Evolutionary conservation across 495 filamentous ascomycete species (phyloP), one percentile per base, ranked within the genome.

Genomic region (Neurospora intermedia): DNA sequence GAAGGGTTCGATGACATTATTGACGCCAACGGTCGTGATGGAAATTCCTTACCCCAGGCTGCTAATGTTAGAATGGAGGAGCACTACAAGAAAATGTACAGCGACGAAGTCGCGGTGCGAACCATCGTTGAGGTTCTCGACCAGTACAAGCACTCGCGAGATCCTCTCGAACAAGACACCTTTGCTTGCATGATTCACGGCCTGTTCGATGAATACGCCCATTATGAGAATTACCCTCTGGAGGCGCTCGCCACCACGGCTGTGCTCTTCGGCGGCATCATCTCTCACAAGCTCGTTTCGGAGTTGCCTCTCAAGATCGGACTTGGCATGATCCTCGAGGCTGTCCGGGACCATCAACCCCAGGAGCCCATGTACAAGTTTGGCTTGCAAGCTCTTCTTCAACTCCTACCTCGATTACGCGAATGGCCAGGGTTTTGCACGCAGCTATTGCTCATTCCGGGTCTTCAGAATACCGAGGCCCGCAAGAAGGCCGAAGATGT

Each of bases 121-220:
- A 87, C 92, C 72, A 89, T 98, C 76, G 89, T 98, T 72, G 89
- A 92, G 72, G 87, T 91, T 69, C 89, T 99, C 75, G 89, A 92
- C 74, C 85, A 86, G 54, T 94, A 96, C 83, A 98, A 98, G 82
- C 88, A 88, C 45, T 98, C 96, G 0, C 87, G 88, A 35, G 91
- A 96, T 71, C 89, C 93, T 3, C 83, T 88, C 16, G 93, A 97
- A 71, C 94, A 97, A 79, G 96, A 99, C 77, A 85, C 97, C 5
- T 99, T 98, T 79, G 93, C 94, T 15, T 97, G 95, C 81, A 98
- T 99, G 96, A 94, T 99, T 41, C 95, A 97, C 76, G 96, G 96
- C 0, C 85, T 99, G 10, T 97, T 98, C 76, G 96, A 99, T 76
- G 96, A 99, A 82, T 99, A 98, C 79, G 90, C 91, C 66, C 97